Evolutionary conservation across 2,329 filamentous ascomycete genomes (phyloP).

Genomic region (Xylaria sp.): DNA sequence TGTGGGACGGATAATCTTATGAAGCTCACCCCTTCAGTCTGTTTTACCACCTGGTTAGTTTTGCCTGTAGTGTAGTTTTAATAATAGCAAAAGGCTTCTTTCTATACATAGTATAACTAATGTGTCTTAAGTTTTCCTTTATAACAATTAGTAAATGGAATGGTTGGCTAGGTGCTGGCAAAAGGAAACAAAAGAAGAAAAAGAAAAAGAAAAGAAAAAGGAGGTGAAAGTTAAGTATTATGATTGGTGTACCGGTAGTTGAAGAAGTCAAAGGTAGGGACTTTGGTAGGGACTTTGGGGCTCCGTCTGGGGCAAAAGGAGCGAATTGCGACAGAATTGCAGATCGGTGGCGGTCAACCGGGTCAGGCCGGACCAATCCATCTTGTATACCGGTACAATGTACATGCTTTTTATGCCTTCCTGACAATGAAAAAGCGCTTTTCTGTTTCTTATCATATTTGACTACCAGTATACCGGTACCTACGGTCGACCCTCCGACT

Average conservation of each 20-base stretch:
- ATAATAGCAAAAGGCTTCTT: not conserved
- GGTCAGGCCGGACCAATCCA: not conserved
- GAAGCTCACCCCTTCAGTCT: not conserved
- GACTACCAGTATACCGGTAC: too few relatives aligned
- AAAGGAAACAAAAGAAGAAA: not conserved
- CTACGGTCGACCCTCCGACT: not conserved
- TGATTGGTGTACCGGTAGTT: too few relatives aligned
- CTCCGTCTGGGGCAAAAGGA: not conserved
- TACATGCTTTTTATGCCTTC: slow-evolving; percentile 1
- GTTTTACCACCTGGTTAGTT: not conserved
- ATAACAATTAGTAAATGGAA: too few relatives aligned
- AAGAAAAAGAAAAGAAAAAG: not conserved
- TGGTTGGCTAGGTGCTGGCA: too few relatives aligned
- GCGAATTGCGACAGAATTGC: slow-evolving; percentile 8
- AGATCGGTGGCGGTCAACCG: slow-evolving; percentile 32
- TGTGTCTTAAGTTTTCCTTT: too few relatives aligned
- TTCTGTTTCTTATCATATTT: not conserved
- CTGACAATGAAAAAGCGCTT: too few relatives aligned
- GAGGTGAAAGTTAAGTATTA: too few relatives aligned
- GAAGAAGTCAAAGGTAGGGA: too few relatives aligned
- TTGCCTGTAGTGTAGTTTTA: not conserved
- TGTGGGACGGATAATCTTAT: not conserved
- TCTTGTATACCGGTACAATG: too few relatives aligned
- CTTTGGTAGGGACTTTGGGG: not conserved
- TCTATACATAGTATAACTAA: too few relatives aligned